These are phyloP conservation scores for Elongisporangium anandrum DNA, from an alignment of 352 stramenopile genomes.

Conservation along the genomic window DNA sequence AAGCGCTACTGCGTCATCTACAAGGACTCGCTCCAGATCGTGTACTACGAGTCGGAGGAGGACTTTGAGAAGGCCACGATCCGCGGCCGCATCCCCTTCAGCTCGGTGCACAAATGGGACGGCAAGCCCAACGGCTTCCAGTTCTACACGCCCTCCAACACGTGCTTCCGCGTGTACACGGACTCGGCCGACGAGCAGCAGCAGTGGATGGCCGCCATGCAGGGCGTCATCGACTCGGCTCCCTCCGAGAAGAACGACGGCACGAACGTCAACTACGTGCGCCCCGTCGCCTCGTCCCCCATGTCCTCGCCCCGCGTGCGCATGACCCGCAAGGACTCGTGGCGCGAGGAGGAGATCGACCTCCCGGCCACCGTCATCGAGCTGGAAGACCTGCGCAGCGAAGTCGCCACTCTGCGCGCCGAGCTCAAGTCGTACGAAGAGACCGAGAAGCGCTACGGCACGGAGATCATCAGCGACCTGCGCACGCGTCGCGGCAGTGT, in stretches of 20 bases:
- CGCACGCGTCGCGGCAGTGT: conserved; percentile 59
- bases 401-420: conserved; percentile 64
- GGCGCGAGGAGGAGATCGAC: conserved; percentile 73
- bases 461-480: conserved; percentile 45
- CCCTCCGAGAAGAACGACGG: conserved; percentile 60
- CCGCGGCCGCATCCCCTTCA: conserved; percentile 80
- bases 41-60: conserved; percentile 71
- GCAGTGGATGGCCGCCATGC: conserved; percentile 70
- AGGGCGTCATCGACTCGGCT: conserved; percentile 56
- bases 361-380: conserved; percentile 56
- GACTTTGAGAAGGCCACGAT: conserved; percentile 72
- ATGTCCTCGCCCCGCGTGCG: conserved; percentile 44
- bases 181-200: conserved; percentile 62
- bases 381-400: conserved; percentile 69
- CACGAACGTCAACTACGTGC: conserved; percentile 55
- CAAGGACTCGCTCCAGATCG: conserved; percentile 62
- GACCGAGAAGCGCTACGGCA: conserved; percentile 71
- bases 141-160: conserved; percentile 83
- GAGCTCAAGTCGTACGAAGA: conserved; percentile 75
- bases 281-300: conserved; percentile 64
- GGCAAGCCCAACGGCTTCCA: conserved; percentile 85
- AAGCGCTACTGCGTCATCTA: conserved; percentile 86
- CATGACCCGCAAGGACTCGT: conserved; percentile 63
- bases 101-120: conserved; percentile 78
- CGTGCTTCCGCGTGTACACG: conserved; percentile 84